These are phyloP conservation scores for Capsicum baccatum DNA, from an alignment of 257 asterid genomes.

Conservation along the genomic window DNA sequence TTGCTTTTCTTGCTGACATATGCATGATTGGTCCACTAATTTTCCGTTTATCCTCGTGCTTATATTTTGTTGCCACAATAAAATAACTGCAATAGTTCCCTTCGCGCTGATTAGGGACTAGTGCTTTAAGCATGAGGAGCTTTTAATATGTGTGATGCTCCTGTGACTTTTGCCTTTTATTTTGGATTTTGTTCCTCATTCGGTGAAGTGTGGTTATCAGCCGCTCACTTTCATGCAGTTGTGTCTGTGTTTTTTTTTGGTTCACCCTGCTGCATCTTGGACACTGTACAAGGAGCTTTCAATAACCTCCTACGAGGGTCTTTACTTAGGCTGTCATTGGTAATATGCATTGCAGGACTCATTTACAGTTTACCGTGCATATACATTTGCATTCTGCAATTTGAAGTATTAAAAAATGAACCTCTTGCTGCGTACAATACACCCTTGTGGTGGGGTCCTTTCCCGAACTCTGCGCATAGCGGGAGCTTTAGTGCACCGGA, in stretches of 20 bases:
- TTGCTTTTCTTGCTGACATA: conserved; percentile 3
- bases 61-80: conserved; percentile 10
- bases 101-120: neutral
- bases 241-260: neutral
- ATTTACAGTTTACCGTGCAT: neutral
- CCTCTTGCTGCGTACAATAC: neutral
- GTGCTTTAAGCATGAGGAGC: conserved; percentile 10
- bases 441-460: too few species aligned
- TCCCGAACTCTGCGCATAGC: too few species aligned
- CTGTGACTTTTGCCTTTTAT: conserved; percentile 18
- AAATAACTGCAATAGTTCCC: neutral
- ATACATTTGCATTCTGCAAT: conserved; percentile 7
- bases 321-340: neutral
- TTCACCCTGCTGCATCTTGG: conserved; percentile 13
- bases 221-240: neutral
- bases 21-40: conserved; percentile 15
- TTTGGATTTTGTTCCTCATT: neutral
- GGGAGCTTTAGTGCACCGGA: too few species aligned
- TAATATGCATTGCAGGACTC: conserved; percentile 11
- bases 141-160: conserved; percentile 10
- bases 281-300: neutral
- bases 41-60: neutral
- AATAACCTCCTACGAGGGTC: neutral
- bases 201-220: neutral
- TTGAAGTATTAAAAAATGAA: neutral